A percentile compares a stretch with the other conserved stretches of the same genome.
Evolutionary conservation across 2,329 filamentous ascomycete genomes (phyloP).

Genomic region (Ascochyta koolunga): DNA sequence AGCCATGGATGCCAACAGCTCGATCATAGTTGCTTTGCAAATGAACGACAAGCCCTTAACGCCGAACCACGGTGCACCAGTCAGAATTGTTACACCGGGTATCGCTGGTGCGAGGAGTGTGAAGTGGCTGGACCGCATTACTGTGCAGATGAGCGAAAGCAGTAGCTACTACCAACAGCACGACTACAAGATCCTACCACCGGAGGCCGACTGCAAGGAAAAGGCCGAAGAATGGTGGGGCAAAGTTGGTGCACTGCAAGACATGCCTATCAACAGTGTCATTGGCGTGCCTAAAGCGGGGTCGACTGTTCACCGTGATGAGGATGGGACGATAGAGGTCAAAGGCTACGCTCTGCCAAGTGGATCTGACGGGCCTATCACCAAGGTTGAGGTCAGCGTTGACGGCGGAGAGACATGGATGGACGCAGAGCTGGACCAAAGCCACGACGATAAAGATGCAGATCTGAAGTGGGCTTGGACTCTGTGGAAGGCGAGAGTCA

Average conservation of each 20-base stretch:
- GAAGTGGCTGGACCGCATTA: slow-evolving; percentile 63
- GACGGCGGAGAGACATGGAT: slow-evolving; percentile 59
- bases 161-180: slow-evolving; percentile 63
- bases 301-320: slow-evolving; percentile 50
- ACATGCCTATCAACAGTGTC: slow-evolving; percentile 64
- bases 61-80: slow-evolving; percentile 59
- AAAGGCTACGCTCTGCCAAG: slow-evolving; percentile 63
- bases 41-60: slow-evolving; percentile 58
- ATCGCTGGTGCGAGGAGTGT: slow-evolving; percentile 61
- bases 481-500: slow-evolving; percentile 58
- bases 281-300: slow-evolving; percentile 56
- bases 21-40: slow-evolving; percentile 41
- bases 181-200: slow-evolving; percentile 66
- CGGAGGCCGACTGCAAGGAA: slow-evolving; percentile 55
- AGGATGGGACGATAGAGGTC: slow-evolving; percentile 54
- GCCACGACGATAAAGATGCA: slow-evolving; percentile 21
- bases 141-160: slow-evolving; percentile 58
- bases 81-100: slow-evolving; percentile 59
- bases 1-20: slow-evolving; percentile 24
- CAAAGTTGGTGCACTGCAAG: slow-evolving; percentile 57
- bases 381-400: slow-evolving; percentile 59
- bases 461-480: slow-evolving; percentile 63
- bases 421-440: slow-evolving; percentile 51
- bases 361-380: slow-evolving; percentile 59
- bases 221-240: slow-evolving; percentile 61